Conservation (phyloP, 2,329 filamentous ascomycete genomes). For the Sphaceloma murrayae region DNA sequence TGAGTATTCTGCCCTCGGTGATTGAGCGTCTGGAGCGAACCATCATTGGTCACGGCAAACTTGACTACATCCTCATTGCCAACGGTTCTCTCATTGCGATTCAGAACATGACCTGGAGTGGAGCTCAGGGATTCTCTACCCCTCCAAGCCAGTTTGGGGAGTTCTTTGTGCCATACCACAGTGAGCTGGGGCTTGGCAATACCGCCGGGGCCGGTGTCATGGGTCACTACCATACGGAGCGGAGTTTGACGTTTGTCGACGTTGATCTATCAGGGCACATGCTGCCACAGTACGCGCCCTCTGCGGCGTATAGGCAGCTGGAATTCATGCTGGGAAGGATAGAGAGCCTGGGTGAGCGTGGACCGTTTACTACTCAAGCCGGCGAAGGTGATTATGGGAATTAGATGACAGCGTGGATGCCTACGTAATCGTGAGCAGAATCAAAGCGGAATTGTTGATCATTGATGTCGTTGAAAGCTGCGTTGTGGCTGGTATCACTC, state of each 20-base stretch:
- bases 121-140: conserved; percentile 57
- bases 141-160: conserved; percentile 45
- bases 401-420: neutral
- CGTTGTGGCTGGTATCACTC: no score
- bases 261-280: conserved; percentile 59
- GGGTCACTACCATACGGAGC: conserved; percentile 62
- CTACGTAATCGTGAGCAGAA: no score
- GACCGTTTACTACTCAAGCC: conserved; percentile 29
- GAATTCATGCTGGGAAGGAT: conserved; percentile 68
- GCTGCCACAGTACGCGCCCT: conserved; percentile 57
- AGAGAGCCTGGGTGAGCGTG: conserved; percentile 40
- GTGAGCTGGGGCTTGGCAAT: conserved; percentile 36
- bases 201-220: conserved; percentile 55
- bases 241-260: conserved; percentile 62
- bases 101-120: conserved; percentile 76
- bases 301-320: conserved; percentile 59
- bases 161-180: conserved; percentile 60
- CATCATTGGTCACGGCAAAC: conserved; percentile 61
- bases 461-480: no score
- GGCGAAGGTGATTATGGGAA: conserved; percentile 27
- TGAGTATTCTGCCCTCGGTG: conserved; percentile 55
- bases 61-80: conserved; percentile 58
- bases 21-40: conserved; percentile 66
- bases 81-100: conserved; percentile 63
- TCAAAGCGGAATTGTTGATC: neutral